Percentiles rank a stretch among this genome's conserved stretches.
These are phyloP conservation scores for Nicotiana tomentosiformis DNA, from an alignment of 257 asterid genomes.

Conservation along the genomic window DNA sequence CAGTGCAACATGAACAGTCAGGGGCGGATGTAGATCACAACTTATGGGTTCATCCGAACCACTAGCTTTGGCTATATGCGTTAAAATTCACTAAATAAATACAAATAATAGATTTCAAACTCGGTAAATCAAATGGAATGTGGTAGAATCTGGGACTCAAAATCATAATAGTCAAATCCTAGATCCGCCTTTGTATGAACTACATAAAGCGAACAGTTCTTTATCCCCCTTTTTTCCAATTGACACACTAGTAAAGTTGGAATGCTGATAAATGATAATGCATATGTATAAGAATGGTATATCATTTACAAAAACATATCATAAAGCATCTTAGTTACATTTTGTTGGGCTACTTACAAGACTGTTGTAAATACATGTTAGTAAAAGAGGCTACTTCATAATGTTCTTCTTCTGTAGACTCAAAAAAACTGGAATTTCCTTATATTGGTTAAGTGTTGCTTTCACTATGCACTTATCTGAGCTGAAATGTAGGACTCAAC, in stretches of 20 bases:
- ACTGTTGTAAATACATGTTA: neutral
- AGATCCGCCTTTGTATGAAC: neutral
- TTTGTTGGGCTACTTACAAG: neutral
- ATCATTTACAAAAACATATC: neutral
- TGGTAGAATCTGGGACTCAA: neutral
- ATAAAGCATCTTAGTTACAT: neutral
- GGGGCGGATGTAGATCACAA: neutral
- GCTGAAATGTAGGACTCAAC: conserved; percentile 43
- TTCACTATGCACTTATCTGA: conserved; percentile 32
- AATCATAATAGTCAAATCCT: neutral
- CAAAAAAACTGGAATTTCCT: neutral
- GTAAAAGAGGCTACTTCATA: conserved; percentile 6
- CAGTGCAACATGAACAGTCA: neutral
- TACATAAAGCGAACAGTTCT: neutral
- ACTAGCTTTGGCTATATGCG: neutral
- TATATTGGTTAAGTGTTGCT: neutral
- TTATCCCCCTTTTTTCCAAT: neutral
- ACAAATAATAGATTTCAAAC: neutral
- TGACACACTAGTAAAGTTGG: neutral
- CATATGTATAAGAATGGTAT: neutral
- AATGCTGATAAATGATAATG: neutral
- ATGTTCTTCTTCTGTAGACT: neutral
- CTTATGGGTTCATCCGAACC: neutral
- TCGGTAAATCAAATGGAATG: neutral
- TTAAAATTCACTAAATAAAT: neutral